Conservation (phyloP, 2,329 filamentous ascomycete genomes). For the Clonostachys chloroleuca region DNA sequence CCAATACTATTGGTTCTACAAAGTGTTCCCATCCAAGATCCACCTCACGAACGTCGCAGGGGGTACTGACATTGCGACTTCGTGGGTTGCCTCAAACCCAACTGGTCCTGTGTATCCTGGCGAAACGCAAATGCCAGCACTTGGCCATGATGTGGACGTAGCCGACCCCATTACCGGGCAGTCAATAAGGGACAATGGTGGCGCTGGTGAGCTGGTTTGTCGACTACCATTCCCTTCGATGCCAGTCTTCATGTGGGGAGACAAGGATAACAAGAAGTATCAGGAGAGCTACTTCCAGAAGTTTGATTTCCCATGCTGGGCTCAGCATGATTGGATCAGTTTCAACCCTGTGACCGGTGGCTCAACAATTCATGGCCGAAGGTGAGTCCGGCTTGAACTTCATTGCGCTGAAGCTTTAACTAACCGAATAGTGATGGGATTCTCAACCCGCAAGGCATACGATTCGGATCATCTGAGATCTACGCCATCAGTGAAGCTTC, state of each 20-base stretch:
- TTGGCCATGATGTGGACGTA: constrained; percentile 41
- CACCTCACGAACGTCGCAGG: constrained; percentile 14
- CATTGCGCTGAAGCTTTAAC: neutral
- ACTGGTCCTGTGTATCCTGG: constrained; percentile 33
- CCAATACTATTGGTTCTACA: constrained; percentile 1
- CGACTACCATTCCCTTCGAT: constrained; percentile 37
- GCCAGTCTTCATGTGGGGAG: constrained; percentile 39
- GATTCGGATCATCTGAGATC: constrained; percentile 39
- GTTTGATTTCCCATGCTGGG: constrained; percentile 32
- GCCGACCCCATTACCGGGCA: constrained; percentile 27
- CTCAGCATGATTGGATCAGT: constrained; percentile 39
- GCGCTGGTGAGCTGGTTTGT: constrained; percentile 38
- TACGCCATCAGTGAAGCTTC: constrained; percentile 37
- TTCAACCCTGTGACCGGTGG: constrained; percentile 32
- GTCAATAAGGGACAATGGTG: constrained; percentile 20
- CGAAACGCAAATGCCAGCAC: constrained; percentile 36
- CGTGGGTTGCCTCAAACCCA: constrained; percentile 14
- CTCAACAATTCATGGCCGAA: constrained; percentile 34
- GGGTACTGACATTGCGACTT: constrained; percentile 40
- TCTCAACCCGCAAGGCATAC: constrained; percentile 33
- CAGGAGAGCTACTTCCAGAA: constrained; percentile 36
- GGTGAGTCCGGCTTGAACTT: constrained; percentile 8
- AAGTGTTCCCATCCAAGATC: neutral
- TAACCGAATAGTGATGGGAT: neutral
- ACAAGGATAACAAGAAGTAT: constrained; percentile 30